A percentile compares a stretch with the other conserved stretches of the same genome.
Conservation (phyloP, 1,139 yeast species). For the Geotrichum reessii region DNA sequence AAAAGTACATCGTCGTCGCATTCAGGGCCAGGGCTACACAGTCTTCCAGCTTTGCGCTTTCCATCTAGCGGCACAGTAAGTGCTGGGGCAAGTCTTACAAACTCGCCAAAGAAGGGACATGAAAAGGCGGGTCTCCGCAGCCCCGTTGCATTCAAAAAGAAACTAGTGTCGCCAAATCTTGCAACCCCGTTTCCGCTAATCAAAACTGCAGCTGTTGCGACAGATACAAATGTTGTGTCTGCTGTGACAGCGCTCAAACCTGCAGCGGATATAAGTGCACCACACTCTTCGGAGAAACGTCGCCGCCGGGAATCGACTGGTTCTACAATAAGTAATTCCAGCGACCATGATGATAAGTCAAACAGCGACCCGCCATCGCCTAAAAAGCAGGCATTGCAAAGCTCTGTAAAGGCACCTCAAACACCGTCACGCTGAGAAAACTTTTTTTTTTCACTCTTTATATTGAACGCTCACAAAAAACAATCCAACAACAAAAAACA, state of each 20-base stretch:
- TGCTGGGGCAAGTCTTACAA: background rate
- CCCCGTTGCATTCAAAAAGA: conserved; percentile 7
- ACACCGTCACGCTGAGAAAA: conserved; percentile 3
- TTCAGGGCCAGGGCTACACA: background rate
- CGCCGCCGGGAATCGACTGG: conserved; percentile 33
- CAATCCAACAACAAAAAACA: no score
- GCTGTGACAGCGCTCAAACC: background rate
- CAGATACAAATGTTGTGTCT: background rate
- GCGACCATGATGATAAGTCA: conserved; percentile 26
- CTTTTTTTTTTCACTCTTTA: background rate
- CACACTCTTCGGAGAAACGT: conserved; percentile 18
- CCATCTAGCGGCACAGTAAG: background rate
- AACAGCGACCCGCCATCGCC: background rate
- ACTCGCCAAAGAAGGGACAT: background rate
- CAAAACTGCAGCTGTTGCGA: background rate
- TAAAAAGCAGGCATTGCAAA: background rate
- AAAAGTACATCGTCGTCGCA: background rate
- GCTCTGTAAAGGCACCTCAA: background rate
- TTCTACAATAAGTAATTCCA: conserved; percentile 33
- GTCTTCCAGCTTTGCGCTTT: background rate
- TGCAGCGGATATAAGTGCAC: background rate
- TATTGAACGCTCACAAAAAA: background rate
- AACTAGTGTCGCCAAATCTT: background rate
- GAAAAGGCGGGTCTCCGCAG: conserved; percentile 1
- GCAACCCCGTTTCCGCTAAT: background rate